Evolutionary conservation across 2,329 filamentous ascomycete genomes (phyloP), one percentile per base, ranked within the genome.

Genomic region (Fusarium nelsonii): DNA sequence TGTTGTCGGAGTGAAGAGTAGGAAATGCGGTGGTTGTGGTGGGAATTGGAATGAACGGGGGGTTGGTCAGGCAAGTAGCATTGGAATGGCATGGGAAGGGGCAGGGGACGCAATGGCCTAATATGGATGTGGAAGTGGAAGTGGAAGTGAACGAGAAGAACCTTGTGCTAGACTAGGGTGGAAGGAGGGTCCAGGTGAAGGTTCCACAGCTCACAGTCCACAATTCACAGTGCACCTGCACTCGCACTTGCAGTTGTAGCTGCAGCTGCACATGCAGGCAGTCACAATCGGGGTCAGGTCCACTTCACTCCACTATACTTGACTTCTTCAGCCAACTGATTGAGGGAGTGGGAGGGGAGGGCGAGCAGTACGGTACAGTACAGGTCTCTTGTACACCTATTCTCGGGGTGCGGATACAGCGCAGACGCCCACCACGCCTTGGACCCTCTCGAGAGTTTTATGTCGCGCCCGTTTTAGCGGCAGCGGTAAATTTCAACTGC

Each of bases 41-140:
- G 62, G 68, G 58, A 68, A 73, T 54, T 69, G 67, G 70, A 67
- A 70, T 70, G 68, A 62, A 70, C 63, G 68, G 68, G 68, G 69
- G 68, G 70, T 67, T 70, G 71, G 65, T 71, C 54, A 71, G 68
- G 58, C 63, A 70, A 58, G 67, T 70, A 53, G 52, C 62, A 69
- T 68, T 57, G 65, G 65, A 65, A 61, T 68, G 71, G 59, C 56
- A 60, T 60, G 63, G 68, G 65, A 65, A 62, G 71, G 69, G 64
- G 62, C 63, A 70, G 64, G 69, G 71, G 71, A 68, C 40, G 65
- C 61, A 68, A 54, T 59, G 71, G 69, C 57, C 68, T 73, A 73
- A 73, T 73, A 73, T 68, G 68, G 65, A 61, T 51, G 40, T 63
- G 40, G 59, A 63, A 55, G 54, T 59, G 56, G 36, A 23, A 28